Evolutionary conservation across 202 grass and related monocot genomes (phyloP).

Genomic region (Cymbopogon flexuosus): DNA sequence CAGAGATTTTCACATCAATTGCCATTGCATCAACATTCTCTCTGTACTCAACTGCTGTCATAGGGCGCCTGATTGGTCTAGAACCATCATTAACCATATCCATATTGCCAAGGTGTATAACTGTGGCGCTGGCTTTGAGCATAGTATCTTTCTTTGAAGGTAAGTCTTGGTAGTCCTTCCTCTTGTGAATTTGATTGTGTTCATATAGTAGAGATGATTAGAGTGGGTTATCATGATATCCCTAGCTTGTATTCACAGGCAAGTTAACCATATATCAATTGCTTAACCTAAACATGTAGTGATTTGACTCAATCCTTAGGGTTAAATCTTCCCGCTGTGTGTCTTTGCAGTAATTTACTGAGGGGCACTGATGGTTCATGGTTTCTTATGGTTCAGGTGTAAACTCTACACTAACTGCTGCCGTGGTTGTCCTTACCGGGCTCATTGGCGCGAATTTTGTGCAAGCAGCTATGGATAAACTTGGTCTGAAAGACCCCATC

Average conservation of each 20-base stretch:
- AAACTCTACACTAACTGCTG: slow-evolving; percentile 81
- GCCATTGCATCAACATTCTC: slow-evolving; percentile 69
- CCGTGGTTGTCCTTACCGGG: slow-evolving; percentile 82
- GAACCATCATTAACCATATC: slow-evolving; percentile 77
- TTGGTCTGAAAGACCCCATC: slow-evolving; percentile 78
- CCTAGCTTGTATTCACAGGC: neutral
- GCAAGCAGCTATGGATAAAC: slow-evolving; percentile 77
- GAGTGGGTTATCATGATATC: neutral
- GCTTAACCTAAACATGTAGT: neutral
- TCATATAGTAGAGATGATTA: neutral
- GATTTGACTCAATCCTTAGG: neutral
- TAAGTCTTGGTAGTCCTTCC: slow-evolving; percentile 1
- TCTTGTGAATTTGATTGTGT: neutral
- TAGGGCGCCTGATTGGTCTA: slow-evolving; percentile 63
- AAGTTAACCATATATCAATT: neutral
- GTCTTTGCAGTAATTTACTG: neutral
- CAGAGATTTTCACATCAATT: slow-evolving; percentile 91
- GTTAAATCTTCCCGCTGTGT: neutral
- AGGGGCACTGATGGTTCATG: neutral
- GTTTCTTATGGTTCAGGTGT: slow-evolving; percentile 34
- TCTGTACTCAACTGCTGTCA: slow-evolving; percentile 72
- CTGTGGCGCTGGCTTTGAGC: slow-evolving; percentile 87
- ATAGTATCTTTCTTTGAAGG: slow-evolving; percentile 98
- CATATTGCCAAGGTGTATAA: slow-evolving; percentile 86
- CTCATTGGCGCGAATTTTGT: slow-evolving; percentile 96